phyloP scores from a whole-genome alignment of 2,329 filamentous ascomycete genomes.

The Cercospora citrullina region DNA sequence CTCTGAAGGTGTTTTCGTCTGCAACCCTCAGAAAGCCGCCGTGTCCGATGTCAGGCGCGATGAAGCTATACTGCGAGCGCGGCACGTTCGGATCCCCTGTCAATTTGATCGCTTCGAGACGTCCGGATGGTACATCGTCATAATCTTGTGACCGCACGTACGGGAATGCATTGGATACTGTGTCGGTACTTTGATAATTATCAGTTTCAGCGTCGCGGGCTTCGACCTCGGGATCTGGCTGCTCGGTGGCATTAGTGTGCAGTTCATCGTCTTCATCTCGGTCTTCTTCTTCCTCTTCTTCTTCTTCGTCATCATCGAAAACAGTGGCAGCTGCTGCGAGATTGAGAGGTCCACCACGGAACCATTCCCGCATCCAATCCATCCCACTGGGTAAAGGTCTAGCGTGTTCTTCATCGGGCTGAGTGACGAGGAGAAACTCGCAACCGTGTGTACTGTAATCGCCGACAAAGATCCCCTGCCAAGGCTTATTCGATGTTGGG shows the following conservation, averaged over 20 bases:
- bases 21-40: constrained; percentile 64
- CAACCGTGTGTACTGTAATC: constrained; percentile 87
- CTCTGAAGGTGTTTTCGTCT: constrained; percentile 68
- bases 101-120: constrained; percentile 81
- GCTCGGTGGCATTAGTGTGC: neutral
- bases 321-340: neutral
- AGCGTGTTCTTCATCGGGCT: constrained; percentile 58
- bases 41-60: constrained; percentile 72
- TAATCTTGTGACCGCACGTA: constrained; percentile 5
- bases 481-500: constrained; percentile 76
- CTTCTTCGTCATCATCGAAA: constrained; percentile 8
- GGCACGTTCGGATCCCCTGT: constrained; percentile 91
- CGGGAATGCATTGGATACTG: constrained; percentile 25
- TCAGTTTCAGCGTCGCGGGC: neutral
- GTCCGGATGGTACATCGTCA: constrained; percentile 57
- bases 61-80: constrained; percentile 79
- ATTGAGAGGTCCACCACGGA: constrained; percentile 29
- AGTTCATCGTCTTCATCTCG: neutral
- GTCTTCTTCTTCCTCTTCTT: neutral
- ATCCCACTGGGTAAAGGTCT: constrained; percentile 43
- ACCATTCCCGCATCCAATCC: constrained; percentile 37
- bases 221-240: neutral
- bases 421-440: constrained; percentile 81
- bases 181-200: constrained; percentile 41
- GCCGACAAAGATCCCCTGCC: constrained; percentile 87